These are phyloP conservation scores for Malus sieversii DNA, from an alignment of 306 rosid genomes.

Conservation along the genomic window DNA sequence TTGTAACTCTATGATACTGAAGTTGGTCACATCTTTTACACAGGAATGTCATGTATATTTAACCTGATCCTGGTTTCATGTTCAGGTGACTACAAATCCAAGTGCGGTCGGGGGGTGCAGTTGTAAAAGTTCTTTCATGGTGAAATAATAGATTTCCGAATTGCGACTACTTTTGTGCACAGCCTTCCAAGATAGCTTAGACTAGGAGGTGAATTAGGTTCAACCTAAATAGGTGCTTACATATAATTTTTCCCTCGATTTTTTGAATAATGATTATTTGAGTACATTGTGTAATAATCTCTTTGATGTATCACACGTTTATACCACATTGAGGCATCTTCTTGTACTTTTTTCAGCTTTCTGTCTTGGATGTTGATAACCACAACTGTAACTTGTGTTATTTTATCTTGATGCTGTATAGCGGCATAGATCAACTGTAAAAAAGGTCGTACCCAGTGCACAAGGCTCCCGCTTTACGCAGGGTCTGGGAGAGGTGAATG, in stretches of 20 bases:
- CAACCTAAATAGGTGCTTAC: not conserved
- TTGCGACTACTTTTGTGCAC: not conserved
- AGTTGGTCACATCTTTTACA: not conserved
- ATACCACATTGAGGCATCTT: not conserved
- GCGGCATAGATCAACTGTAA: too few species aligned
- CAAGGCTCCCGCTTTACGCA: too few species aligned
- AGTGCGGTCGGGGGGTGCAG: slow-evolving; percentile 97
- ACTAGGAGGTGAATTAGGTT: not conserved
- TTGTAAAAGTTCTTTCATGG: slow-evolving; percentile 92
- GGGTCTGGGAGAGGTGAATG: too few species aligned
- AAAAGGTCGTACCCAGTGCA: too few species aligned
- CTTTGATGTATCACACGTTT: not conserved
- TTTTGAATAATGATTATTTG: not conserved
- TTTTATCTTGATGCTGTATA: too few species aligned
- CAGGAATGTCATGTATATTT: not conserved
- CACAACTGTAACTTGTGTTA: too few species aligned
- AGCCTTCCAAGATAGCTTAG: not conserved
- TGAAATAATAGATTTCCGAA: slow-evolving; percentile 45
- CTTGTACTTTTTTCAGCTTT: not conserved
- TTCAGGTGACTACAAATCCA: slow-evolving; percentile 81
- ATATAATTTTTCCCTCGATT: not conserved
- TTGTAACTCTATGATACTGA: not conserved
- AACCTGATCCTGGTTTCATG: slow-evolving; percentile 19
- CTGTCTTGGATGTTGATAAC: not conserved
- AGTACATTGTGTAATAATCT: not conserved